Conservation (phyloP, 345 rosid genomes). For the Dipteronia sinensis region DNA sequence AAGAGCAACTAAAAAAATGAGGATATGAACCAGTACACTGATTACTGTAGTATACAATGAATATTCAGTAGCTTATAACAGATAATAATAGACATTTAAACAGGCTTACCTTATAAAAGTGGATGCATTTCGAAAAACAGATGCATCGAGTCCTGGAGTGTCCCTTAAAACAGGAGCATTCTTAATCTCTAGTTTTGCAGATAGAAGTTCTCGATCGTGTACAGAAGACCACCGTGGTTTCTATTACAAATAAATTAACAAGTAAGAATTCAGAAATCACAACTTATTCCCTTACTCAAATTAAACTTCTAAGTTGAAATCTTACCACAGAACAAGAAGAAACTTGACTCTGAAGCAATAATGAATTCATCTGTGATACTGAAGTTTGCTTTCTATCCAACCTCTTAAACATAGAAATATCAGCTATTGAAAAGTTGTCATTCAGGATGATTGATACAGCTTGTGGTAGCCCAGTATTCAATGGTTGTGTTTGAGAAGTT, state of each 20-base stretch:
- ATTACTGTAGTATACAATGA: not conserved
- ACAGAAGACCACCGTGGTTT: slow-evolving; percentile 54
- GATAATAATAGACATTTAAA: slow-evolving; percentile 1
- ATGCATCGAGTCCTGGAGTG: slow-evolving; percentile 43
- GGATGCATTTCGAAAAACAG: slow-evolving; percentile 67
- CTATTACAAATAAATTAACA: slow-evolving; percentile 38
- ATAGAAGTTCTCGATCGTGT: slow-evolving; percentile 60
- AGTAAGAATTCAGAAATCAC: slow-evolving; percentile 16
- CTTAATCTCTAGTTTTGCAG: slow-evolving; percentile 56
- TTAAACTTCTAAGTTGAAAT: slow-evolving; percentile 8
- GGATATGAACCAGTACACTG: not conserved
- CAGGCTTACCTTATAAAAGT: slow-evolving; percentile 56
- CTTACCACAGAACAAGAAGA: slow-evolving; percentile 57
- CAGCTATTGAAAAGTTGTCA: slow-evolving; percentile 15
- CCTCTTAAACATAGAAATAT: slow-evolving; percentile 33
- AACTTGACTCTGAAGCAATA: slow-evolving; percentile 45
- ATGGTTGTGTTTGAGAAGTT: slow-evolving; percentile 2
- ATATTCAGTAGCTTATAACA: not conserved
- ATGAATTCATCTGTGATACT: slow-evolving; percentile 60
- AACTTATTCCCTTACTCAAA: slow-evolving; percentile 15
- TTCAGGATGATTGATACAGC: slow-evolving; percentile 17
- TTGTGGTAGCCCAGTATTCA: slow-evolving; percentile 22
- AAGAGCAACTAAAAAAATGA: not conserved
- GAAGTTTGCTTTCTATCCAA: slow-evolving; percentile 33
- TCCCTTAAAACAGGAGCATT: slow-evolving; percentile 46